phyloP scores from a whole-genome alignment of 306 rosid genomes.

The Fragaria nilgerrensis region DNA sequence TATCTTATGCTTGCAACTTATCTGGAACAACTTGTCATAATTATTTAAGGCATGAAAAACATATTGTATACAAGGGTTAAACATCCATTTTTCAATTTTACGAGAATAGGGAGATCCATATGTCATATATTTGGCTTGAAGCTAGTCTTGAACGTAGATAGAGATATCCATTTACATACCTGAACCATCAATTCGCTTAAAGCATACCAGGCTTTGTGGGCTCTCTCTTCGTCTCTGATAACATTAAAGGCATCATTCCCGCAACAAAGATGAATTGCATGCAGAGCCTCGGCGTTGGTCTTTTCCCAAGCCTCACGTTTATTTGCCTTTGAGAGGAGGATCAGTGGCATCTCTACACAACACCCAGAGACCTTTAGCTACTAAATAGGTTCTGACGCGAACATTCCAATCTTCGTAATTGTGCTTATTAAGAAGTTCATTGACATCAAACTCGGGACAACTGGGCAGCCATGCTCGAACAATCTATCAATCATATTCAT shows the following conservation, averaged over 20 bases:
- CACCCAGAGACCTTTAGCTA: conserved; percentile 8
- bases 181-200: not conserved
- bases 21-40: too few species aligned
- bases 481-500: not conserved
- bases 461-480: not conserved
- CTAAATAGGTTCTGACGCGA: conserved; percentile 2
- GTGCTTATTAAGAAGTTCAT: not conserved
- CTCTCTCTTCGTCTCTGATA: too few species aligned
- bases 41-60: too few species aligned
- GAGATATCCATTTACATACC: too few species aligned
- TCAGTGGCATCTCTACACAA: not conserved
- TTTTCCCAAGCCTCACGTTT: not conserved
- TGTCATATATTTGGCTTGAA: too few species aligned
- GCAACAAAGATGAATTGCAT: conserved; percentile 17
- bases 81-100: too few species aligned
- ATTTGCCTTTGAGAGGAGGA: not conserved
- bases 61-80: too few species aligned
- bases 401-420: conserved; percentile 14
- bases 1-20: too few species aligned
- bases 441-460: not conserved
- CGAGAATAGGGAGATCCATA: too few species aligned
- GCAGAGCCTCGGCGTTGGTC: conserved; percentile 16
- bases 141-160: too few species aligned
- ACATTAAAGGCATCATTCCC: not conserved
- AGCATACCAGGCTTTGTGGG: conserved; percentile 6